Evolutionary conservation across 2,329 filamentous ascomycete species (phyloP), one percentile per base, ranked within the genome.

Genomic region (Exophiala phaeomuriformis): DNA sequence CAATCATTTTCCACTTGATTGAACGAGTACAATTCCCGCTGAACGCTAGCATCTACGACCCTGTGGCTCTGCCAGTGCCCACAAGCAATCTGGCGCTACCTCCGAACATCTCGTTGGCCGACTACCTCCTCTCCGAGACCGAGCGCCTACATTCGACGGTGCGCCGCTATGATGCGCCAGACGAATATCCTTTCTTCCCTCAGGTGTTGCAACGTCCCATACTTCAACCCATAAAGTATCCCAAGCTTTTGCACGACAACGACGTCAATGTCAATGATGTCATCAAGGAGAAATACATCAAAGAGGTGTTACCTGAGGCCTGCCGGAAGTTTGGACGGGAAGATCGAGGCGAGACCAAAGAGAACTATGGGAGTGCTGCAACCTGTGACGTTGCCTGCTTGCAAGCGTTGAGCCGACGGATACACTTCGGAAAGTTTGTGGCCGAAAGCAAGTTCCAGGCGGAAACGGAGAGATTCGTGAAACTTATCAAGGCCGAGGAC

Each of bases 361-460:
- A 97, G 72, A 96, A 98, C 73, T 98, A 97, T 73, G 93, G 93
- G 10, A 94, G 88, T 4, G 80, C 90, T 0, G 91, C 90, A 1
- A 95, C 89, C 0, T 90, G 86, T 68, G 93, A 98, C 71, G 93
- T 98, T 57, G 79, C 82, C 49, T 91, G 87, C 64, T 76, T 98
- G 60, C 93, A 98, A 75, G 87, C 93, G 2, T 74, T 98, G 44
- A 94, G 88, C 37, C 80, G 91, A 40, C 79, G 93, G 51, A 93
- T 98, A 63, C 93, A 98, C 72, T 98, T 95, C 73, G 93, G 93
- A 63, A 98, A 97, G 74, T 97, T 97, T 66, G 93, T 98, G 5
- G 93, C 93, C 41, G 93, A 98, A 77, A 84, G 85, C 55, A 98
- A 98, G 74, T 98, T 96, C 72, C 80, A 81, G 64, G 84, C 86